Base-by-base conservation (phyloP, 306 rosid genomes). In the Cyamopsis tetragonoloba region DNA sequence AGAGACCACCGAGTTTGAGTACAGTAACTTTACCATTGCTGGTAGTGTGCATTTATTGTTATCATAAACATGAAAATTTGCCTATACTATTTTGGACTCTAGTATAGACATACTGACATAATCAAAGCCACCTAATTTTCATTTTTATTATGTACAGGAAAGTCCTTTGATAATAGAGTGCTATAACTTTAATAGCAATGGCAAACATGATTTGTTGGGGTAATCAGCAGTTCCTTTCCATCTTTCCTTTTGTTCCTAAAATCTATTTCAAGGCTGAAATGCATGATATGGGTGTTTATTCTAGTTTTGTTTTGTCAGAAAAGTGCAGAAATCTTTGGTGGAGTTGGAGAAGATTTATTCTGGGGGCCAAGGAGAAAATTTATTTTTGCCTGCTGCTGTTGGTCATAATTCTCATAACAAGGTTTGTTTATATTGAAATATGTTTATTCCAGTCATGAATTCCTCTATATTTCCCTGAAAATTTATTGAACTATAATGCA, bases 201-300 rank as follows among this genome's bases (percentile, higher is more conserved):
- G 99, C 18, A 95, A 87, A 54, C 99, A 95, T 78, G 99, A 95
- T 82, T 82, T 88, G 83, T 77, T 95, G 69, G 99, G 99, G 99
- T 91, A 90, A 83, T 49, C 44, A 39, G n/a, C 51, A n/a, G 62
- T 68, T 68, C 15, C 74, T 37, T 49, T 60, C 62, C 70, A 55
- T 46, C 70, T 4, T 20, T 62, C 56, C 66, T 13, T 51, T 66
- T 41, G 42, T 53, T 28, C 75, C 64, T 17, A 57, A 30, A 62
- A 53, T 50, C 4, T 28, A 43, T 71, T 48, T 61, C 20, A 26
- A 57, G 42, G 66, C 58, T 72, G 68, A 63, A 63, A 68, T 47
- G 63, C 48, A 43, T 59, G 42, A 63, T 30, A 41, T 75, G 60
- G 44, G 41, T 66, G 46, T 51, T 66, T 77, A 64, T 68, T 44